A percentile compares a stretch with the other conserved stretches of the same genome.
These are phyloP conservation scores for Bipolaris gigantea DNA, from an alignment of 2,329 filamentous ascomycete species.

Conservation along the genomic window DNA sequence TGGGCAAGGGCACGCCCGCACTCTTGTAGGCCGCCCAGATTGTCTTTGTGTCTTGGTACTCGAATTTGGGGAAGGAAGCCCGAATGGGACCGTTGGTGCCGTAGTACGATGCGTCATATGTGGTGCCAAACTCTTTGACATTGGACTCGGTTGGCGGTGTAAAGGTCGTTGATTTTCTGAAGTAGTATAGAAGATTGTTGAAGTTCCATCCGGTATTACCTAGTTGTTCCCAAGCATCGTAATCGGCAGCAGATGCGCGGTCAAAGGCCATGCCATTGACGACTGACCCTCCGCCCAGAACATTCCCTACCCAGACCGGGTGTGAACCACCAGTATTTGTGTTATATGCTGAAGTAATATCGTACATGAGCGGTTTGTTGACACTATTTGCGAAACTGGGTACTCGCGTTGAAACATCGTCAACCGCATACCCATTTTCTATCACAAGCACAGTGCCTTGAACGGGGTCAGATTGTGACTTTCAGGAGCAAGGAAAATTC, in stretches of 20 bases:
- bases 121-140: conserved; percentile 24
- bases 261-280: conserved; percentile 32
- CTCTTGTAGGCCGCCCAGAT: conserved; percentile 27
- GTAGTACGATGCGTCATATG: conserved; percentile 31
- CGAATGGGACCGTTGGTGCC: conserved; percentile 29
- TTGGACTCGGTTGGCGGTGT: conserved; percentile 18
- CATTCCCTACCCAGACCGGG: conserved; percentile 26
- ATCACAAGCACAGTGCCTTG: conserved; percentile 34
- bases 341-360: conserved; percentile 29
- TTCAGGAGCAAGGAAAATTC: neutral
- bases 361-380: conserved; percentile 28
- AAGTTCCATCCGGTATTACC: conserved; percentile 56
- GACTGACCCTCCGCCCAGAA: conserved; percentile 43
- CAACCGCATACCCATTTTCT: conserved; percentile 29
- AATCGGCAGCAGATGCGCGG: no score
- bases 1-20: conserved; percentile 20
- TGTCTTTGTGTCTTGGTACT: conserved; percentile 26
- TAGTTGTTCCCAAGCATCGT: conserved; percentile 50
- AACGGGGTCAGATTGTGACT: neutral
- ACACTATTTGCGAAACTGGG: conserved; percentile 27
- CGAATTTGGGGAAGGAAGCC: conserved; percentile 31
- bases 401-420: conserved; percentile 28
- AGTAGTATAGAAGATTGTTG: conserved; percentile 33
- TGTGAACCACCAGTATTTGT: conserved; percentile 17
- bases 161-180: conserved; percentile 37